Base-by-base conservation (phyloP, 2,329 filamentous ascomycete species). In the Venturia effusa region DNA sequence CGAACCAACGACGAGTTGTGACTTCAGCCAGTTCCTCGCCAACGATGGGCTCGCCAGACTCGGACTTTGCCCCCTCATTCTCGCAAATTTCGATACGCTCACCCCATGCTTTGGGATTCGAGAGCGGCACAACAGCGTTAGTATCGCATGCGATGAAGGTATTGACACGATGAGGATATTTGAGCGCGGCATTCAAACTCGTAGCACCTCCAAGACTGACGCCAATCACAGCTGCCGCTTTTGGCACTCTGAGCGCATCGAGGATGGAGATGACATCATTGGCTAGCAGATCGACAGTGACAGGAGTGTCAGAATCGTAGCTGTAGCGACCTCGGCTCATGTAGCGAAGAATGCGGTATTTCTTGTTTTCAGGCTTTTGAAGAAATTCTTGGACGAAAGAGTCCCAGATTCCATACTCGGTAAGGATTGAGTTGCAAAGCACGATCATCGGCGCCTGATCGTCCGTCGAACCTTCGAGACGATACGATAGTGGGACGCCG, bases 201-300 rank as follows among this genome's bases (percentile, higher is more conserved):
- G 90, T 94, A 1, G 88, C 89, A 62, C 91, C 91, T 67, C 91
- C 91, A 73, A 94, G 85, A 41, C 86, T 90, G 3, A 95, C 90
- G 24, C 91, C 91, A 24, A 94, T 78, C 0, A 93, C 77, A 0
- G 83, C 80, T 40, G 87, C 83, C 0, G 89, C 84, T 69, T 83
- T 82, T 11, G 82, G 79, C 51, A 92, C 85, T 60, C 88, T 84
- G 37, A 95, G 80, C 0, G 87, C 84, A 62, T 86, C 80, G 3
- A 95, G 83, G 0, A 96, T 73, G 0, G 78, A 74, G 43, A 81
- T 78, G 27, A 94, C 78, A 70, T 95, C 91, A 8, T 83, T 80
- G 3, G 88, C 83, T 0, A 94, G 79, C 2, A 85, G 76, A 68
- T 88, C 84, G 48, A 93, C 34, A 75, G 82, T 68, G 72, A 80